Conservation (phyloP, 1,284 basidiomycete species). For the Puccinia coronata region DNA sequence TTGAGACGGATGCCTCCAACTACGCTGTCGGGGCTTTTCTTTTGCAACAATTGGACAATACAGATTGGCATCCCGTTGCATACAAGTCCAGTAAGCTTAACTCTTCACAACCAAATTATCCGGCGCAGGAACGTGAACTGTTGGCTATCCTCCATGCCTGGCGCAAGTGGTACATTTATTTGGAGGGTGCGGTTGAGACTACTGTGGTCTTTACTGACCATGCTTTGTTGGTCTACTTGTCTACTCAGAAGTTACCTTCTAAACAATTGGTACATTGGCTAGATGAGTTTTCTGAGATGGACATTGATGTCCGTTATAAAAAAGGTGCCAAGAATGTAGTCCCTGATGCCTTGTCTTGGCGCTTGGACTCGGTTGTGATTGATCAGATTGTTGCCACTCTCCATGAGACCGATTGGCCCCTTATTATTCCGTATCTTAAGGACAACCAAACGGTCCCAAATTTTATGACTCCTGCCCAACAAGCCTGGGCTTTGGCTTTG, state of each 20-base stretch:
- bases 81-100: conserved; percentile 23
- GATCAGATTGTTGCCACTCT: background rate
- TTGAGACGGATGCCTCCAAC: conserved; percentile 28
- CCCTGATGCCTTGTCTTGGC: conserved; percentile 19
- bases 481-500: background rate
- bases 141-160: background rate
- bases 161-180: conserved; percentile 12
- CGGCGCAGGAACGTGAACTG: too few relatives aligned
- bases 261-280: background rate
- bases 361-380: background rate
- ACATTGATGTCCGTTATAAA: background rate
- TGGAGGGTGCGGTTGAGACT: background rate
- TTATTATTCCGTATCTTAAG: background rate
- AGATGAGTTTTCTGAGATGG: too few relatives aligned
- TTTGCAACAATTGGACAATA: background rate
- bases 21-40: conserved; percentile 2
- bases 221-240: background rate
- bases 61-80: background rate
- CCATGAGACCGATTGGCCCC: background rate
- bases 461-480: background rate
- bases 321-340: background rate
- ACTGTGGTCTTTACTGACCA: too few relatives aligned
- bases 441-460: background rate
- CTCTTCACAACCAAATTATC: background rate
- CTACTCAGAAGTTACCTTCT: background rate